A percentile compares a stretch with the other conserved stretches of the same genome.
Conservation (phyloP, 352 stramenopile genomes). For the Phytophthora chlamydospora region DNA sequence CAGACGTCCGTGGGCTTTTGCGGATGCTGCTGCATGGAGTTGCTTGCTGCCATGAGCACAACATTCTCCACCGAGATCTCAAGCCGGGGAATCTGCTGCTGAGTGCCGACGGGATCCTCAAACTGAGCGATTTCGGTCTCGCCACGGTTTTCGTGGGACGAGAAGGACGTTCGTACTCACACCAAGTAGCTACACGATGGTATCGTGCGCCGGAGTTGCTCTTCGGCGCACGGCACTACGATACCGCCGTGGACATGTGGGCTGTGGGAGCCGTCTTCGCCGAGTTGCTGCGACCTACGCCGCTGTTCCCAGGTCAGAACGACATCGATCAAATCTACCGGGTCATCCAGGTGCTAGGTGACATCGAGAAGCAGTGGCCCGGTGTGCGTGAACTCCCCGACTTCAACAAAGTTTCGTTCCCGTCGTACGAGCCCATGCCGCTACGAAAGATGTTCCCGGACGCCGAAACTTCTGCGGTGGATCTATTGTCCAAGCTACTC, state of each 20-base stretch:
- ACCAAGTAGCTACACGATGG: slow-evolving; percentile 84
- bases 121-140: slow-evolving; percentile 84
- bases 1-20: slow-evolving; percentile 61
- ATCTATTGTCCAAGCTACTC: slow-evolving; percentile 54
- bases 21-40: slow-evolving; percentile 74
- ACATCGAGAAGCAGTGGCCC: slow-evolving; percentile 60
- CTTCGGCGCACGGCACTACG: slow-evolving; percentile 71
- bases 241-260: slow-evolving; percentile 76
- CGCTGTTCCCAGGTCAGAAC: slow-evolving; percentile 81
- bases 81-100: slow-evolving; percentile 80
- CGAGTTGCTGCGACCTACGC: slow-evolving; percentile 63
- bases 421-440: slow-evolving; percentile 50
- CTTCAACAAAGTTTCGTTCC: slow-evolving; percentile 75
- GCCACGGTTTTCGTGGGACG: slow-evolving; percentile 61
- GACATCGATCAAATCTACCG: slow-evolving; percentile 86
- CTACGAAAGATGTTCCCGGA: slow-evolving; percentile 59
- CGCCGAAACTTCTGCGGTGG: slow-evolving; percentile 40
- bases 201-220: slow-evolving; percentile 85
- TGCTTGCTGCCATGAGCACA: slow-evolving; percentile 60
- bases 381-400: slow-evolving; percentile 60
- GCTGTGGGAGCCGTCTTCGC: slow-evolving; percentile 67
- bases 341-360: slow-evolving; percentile 70
- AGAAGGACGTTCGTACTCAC: slow-evolving; percentile 52
- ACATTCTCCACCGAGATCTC: slow-evolving; percentile 78
- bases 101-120: slow-evolving; percentile 57